Conservation (phyloP, 305 asterid species). For the Solanum hybrid region DNA sequence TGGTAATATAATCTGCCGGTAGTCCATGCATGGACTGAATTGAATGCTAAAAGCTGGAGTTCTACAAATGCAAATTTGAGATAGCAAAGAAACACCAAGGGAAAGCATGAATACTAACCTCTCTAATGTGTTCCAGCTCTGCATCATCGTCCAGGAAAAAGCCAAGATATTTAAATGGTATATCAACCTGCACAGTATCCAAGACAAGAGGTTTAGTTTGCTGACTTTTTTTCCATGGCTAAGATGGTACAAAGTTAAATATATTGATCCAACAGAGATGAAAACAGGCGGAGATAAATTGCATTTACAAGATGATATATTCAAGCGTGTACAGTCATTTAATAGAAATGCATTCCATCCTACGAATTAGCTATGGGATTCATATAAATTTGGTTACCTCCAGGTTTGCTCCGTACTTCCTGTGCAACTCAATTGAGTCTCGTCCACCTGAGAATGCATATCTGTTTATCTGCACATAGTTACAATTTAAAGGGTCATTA, state of each 20-base stretch:
- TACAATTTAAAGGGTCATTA: not conserved
- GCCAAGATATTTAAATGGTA: slow-evolving; percentile 76
- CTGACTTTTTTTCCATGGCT: not conserved
- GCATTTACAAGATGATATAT: not conserved
- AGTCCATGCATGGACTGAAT: not conserved
- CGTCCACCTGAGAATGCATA: slow-evolving; percentile 97
- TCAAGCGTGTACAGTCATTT: not conserved
- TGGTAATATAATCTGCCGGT: not conserved
- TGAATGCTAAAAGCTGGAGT: not conserved
- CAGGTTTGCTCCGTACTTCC: slow-evolving; percentile 87
- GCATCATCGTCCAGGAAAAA: slow-evolving; percentile 89
- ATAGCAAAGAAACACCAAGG: not conserved
- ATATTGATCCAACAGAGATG: not conserved
- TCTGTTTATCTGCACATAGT: slow-evolving; percentile 54
- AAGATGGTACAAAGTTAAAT: not conserved
- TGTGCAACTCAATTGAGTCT: slow-evolving; percentile 83
- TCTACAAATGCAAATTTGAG: not conserved
- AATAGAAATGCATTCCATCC: not conserved
- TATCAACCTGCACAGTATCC: slow-evolving; percentile 56
- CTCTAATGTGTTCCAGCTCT: slow-evolving; percentile 61
- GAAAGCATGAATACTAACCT: slow-evolving; percentile 26
- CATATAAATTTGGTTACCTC: slow-evolving; percentile 44
- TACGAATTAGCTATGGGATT: not conserved
- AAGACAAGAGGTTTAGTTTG: not conserved
- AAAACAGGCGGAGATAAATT: not conserved